These are phyloP conservation scores for Pelargonium fulgidum DNA, from an alignment of 441 rosid species.

Conservation along the genomic window DNA sequence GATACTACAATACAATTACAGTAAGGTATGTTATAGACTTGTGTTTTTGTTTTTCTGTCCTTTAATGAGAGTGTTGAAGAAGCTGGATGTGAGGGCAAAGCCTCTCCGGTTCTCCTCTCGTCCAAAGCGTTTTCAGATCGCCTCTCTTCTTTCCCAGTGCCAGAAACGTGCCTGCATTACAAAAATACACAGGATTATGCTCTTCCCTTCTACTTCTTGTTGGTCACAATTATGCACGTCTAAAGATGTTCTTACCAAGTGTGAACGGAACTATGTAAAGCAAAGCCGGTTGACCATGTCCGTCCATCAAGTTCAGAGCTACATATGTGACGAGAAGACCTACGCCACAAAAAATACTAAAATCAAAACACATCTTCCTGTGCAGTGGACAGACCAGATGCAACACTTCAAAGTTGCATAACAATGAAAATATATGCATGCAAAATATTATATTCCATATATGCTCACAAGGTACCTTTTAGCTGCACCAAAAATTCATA, in stretches of 20 bases:
- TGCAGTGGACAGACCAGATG: not conserved
- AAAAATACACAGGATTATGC: not conserved
- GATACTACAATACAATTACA: conserved; percentile 10
- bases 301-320: conserved; percentile 70
- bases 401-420: not conserved
- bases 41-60: not conserved
- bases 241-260: conserved; percentile 39
- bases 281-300: conserved; percentile 74
- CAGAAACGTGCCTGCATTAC: conserved; percentile 26
- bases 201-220: too few species aligned
- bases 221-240: not conserved
- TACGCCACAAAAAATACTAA: conserved; percentile 18
- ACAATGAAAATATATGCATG: not conserved
- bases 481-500: too few species aligned
- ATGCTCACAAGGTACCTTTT: too few species aligned
- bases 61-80: conserved; percentile 29
- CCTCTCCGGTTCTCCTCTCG: conserved; percentile 68
- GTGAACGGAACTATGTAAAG: conserved; percentile 70
- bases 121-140: conserved; percentile 69
- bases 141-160: conserved; percentile 80
- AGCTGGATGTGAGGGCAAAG: conserved; percentile 64
- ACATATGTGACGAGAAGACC: conserved; percentile 65
- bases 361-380: not conserved
- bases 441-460: too few species aligned
- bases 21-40: conserved; percentile 8